Evolutionary conservation across 1,284 basidiomycete species (phyloP).

Genomic region (Rhodotorula sp.): DNA sequence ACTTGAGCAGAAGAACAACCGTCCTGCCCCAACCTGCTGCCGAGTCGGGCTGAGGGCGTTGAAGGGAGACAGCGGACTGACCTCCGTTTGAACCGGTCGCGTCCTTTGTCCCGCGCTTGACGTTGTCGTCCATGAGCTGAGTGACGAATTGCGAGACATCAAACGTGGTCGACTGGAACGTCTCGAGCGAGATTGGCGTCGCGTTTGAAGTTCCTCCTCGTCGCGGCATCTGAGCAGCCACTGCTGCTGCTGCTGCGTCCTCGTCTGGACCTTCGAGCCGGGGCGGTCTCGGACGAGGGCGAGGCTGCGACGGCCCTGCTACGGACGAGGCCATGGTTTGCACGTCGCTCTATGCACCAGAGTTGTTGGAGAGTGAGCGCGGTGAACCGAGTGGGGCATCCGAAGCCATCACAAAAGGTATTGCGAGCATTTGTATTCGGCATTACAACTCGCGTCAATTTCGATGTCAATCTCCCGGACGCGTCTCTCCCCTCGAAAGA

Average conservation of each 20-base stretch:
- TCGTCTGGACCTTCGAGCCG: neutral
- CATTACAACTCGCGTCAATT: too few relatives aligned
- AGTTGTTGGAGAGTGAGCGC: too few relatives aligned
- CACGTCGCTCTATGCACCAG: neutral
- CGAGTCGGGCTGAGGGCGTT: neutral
- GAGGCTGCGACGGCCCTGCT: neutral
- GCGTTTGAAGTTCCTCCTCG: neutral
- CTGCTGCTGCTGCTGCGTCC: neutral
- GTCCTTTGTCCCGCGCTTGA: conserved; percentile 18
- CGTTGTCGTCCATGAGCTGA: conserved; percentile 39
- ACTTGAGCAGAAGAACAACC: neutral
- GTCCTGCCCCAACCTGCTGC: neutral
- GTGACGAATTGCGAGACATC: conserved; percentile 41
- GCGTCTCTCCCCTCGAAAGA: too few relatives aligned
- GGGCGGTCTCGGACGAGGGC: neutral
- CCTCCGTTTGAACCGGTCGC: conserved; percentile 9
- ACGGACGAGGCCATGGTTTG: neutral
- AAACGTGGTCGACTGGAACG: conserved; percentile 40
- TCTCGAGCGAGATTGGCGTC: conserved; percentile 36
- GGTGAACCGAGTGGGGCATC: too few relatives aligned
- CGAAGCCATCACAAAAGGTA: too few relatives aligned
- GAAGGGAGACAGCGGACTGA: neutral
- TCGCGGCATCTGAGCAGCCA: too few relatives aligned
- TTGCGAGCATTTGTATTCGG: too few relatives aligned
- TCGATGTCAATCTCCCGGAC: too few relatives aligned